Percentiles rank a stretch among this genome's conserved stretches.
These are phyloP conservation scores for Penicillium capsulatum DNA, from an alignment of 2,329 filamentous ascomycete species.

Conservation along the genomic window DNA sequence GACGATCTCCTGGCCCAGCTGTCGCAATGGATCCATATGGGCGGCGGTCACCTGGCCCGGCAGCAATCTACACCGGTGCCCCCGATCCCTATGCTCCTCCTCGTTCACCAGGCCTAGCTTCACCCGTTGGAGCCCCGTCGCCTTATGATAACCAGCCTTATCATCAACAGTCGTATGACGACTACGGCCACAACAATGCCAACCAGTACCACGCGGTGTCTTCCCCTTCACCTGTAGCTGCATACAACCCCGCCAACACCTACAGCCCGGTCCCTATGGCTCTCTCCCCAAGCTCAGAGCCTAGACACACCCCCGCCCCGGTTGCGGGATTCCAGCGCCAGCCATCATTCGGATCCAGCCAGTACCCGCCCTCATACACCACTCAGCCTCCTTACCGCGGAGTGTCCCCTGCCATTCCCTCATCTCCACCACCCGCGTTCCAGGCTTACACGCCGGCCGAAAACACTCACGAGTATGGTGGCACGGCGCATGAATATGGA, in stretches of 20 bases:
- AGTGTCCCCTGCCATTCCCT: constrained; percentile 19
- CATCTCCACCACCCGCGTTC: constrained; percentile 33
- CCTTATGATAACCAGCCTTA: constrained; percentile 27
- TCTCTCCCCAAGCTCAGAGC: constrained; percentile 10
- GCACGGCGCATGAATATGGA: not conserved
- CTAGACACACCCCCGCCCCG: not conserved
- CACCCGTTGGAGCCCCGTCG: constrained; percentile 15
- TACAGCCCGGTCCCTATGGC: constrained; percentile 24
- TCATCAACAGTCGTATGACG: constrained; percentile 12
- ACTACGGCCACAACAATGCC: constrained; percentile 8
- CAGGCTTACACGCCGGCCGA: constrained; percentile 14
- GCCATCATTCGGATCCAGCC: constrained; percentile 23
- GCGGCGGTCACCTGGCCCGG: constrained; percentile 18
- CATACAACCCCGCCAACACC: constrained; percentile 24
- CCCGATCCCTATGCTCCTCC: constrained; percentile 26
- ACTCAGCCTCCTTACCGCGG: constrained; percentile 18
- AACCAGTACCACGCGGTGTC: constrained; percentile 16
- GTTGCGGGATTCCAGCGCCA: constrained; percentile 22
- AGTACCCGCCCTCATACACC: constrained; percentile 23
- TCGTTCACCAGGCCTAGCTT: constrained; percentile 6
- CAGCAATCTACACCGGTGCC: constrained; percentile 8
- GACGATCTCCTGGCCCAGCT: constrained; percentile 19
- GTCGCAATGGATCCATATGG: constrained; percentile 20
- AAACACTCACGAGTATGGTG: constrained; percentile 10
- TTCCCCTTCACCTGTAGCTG: constrained; percentile 15